Base-by-base conservation (phyloP, 805 yeast species). In the Kazachstania taianensis region DNA sequence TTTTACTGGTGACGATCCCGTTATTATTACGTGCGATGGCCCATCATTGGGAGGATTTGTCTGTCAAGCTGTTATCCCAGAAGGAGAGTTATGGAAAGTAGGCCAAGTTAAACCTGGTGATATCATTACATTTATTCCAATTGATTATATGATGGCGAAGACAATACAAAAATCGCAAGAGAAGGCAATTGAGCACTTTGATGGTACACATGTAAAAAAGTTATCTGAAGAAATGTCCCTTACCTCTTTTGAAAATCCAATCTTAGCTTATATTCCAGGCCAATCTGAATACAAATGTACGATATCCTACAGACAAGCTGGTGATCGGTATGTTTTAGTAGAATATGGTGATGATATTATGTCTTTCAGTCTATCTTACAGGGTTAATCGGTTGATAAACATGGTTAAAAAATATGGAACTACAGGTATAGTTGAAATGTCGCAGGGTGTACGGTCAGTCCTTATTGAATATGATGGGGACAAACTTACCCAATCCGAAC, bases 1-100 rank as follows among this genome's bases (percentile, higher is more conserved):
- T 62, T 92, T 92, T 59, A 92, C 97, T 24, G 98, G 98, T 62
- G 97, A 92, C 62, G 97, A 89, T 61, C 97, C 97, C 1, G 98
- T 89, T 23, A 86, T 89, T 44, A 70, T 89, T 59, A 85, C 97
- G 2, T 84, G 96, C 55, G 98, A 89, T 63, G 97, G 97, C 44
- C 97, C 98, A 28, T 82, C 95, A 8, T 72, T 89, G 39, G 97
- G 98, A 53, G 98, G 98, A 1, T 92, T 89, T 54, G 96, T 89
- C 23, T 89, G 97, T 62, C 81, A 86, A 55, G 96, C 94, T 7
- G 96, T 92, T 41, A 94, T 92, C 45, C 82, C 85, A 10, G 94
- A 86, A 53, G 84, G 94, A 28, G 98, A 92, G 64, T 75, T 92
- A 80, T 89, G 97, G 97, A 92, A 92, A 66, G 82, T 92, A 54